These are phyloP conservation scores for Penicillium sp. DNA, from an alignment of 2,329 filamentous ascomycete species.

Conservation along the genomic window DNA sequence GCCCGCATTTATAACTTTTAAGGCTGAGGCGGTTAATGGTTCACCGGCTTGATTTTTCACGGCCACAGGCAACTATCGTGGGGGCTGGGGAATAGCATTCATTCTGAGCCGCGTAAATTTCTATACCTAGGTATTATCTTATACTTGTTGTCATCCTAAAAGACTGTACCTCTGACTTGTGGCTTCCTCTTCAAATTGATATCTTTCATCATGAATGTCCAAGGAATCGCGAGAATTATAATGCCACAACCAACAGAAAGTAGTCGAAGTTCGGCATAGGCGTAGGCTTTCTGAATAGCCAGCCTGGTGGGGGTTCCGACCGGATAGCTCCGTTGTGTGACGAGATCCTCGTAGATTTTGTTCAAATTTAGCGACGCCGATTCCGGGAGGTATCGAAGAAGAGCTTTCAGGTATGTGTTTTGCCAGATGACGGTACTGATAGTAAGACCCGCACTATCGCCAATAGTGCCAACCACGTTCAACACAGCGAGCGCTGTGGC, in stretches of 20 bases:
- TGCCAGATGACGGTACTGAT: slow-evolving; percentile 62
- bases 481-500: slow-evolving; percentile 56
- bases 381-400: slow-evolving; percentile 46
- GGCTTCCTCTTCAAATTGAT: slow-evolving; percentile 48
- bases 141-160: slow-evolving; percentile 26
- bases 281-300: slow-evolving; percentile 61
- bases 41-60: background rate
- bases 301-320: slow-evolving; percentile 50
- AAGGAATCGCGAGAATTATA: slow-evolving; percentile 43
- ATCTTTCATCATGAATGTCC: slow-evolving; percentile 48
- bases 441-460: slow-evolving; percentile 54
- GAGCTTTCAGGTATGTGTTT: slow-evolving; percentile 49
- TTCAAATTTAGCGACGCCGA: slow-evolving; percentile 7
- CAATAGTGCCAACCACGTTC: slow-evolving; percentile 55
- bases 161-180: slow-evolving; percentile 53
- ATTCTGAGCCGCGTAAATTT: background rate
- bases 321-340: slow-evolving; percentile 10
- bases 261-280: slow-evolving; percentile 52
- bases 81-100: background rate
- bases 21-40: background rate
- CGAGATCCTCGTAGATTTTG: slow-evolving; percentile 15
- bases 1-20: background rate
- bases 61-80: too few relatives aligned
- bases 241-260: slow-evolving; percentile 49
- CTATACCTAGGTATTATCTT: background rate